Evolutionary conservation across 257 asterid species (phyloP).

Genomic region (Asclepias syriaca): DNA sequence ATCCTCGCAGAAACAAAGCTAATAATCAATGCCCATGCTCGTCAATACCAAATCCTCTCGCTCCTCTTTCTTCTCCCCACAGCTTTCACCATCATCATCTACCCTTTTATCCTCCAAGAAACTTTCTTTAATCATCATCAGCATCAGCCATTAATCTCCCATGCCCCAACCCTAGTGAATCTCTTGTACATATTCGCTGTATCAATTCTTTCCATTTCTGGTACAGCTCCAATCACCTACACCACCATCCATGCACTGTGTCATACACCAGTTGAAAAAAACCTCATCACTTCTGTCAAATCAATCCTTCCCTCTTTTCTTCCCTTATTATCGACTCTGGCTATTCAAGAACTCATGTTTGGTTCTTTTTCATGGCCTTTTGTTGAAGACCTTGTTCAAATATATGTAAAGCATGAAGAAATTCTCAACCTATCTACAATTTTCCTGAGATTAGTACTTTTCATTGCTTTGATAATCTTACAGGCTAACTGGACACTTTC

Average conservation of each 20-base stretch:
- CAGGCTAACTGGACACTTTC: conserved; percentile 39
- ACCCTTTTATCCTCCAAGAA: conserved; percentile 23
- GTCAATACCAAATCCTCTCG: conserved; percentile 46
- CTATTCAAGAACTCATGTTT: conserved; percentile 4
- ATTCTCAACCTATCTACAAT: background rate
- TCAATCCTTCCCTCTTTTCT: conserved; percentile 37
- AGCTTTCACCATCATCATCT: conserved; percentile 31
- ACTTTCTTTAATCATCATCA: conserved; percentile 14
- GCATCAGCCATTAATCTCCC: conserved; percentile 8
- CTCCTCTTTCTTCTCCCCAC: conserved; percentile 52
- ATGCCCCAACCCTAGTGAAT: conserved; percentile 11
- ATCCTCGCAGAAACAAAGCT: conserved; percentile 45
- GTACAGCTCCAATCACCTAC: conserved; percentile 42
- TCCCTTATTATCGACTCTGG: conserved; percentile 19
- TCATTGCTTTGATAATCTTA: conserved; percentile 16
- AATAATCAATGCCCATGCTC: conserved; percentile 39
- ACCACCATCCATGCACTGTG: conserved; percentile 37
- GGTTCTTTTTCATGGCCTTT: conserved; percentile 18
- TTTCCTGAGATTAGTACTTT: background rate
- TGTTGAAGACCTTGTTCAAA: background rate
- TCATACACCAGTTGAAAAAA: conserved; percentile 28
- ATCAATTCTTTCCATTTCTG: conserved; percentile 22
- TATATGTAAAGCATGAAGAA: background rate
- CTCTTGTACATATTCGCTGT: conserved; percentile 19
- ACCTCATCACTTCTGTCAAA: conserved; percentile 30